A percentile compares a stretch with the other conserved stretches of the same genome.
Conservation (phyloP, 2,329 filamentous ascomycete genomes). For the Eutypella sp. region DNA sequence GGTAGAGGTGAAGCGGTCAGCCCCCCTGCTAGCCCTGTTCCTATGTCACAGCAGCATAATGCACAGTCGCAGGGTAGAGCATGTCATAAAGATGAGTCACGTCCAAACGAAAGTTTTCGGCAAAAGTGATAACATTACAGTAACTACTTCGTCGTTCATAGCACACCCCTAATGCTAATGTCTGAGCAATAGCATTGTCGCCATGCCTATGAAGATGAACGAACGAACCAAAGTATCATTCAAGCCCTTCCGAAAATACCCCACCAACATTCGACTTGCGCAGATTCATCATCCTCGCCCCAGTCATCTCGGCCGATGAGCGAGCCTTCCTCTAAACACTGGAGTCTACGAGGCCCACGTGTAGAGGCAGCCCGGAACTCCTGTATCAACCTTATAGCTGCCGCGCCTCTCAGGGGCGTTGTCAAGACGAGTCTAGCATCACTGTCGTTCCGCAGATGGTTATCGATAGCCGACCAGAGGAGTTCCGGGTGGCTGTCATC, state of each 20-base stretch:
- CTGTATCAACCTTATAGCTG: conserved; percentile 55
- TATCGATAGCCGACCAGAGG: conserved; percentile 63
- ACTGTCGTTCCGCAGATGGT: conserved; percentile 55
- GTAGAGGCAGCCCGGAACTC: conserved; percentile 60
- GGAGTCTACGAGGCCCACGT: conserved; percentile 39
- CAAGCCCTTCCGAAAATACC: conserved; percentile 46
- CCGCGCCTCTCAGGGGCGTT: conserved; percentile 71
- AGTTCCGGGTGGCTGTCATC: conserved; percentile 75
- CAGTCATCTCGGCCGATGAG: conserved; percentile 71
- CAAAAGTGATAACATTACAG: too few species aligned
- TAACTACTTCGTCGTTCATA: too few species aligned
- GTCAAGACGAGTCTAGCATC: conserved; percentile 70
- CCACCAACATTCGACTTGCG: conserved; percentile 62
- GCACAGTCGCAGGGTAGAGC: too few species aligned
- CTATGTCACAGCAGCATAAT: too few species aligned
- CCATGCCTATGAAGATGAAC: too few species aligned
- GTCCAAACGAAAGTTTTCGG: too few species aligned
- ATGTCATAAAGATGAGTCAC: too few species aligned
- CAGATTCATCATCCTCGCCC: conserved; percentile 47
- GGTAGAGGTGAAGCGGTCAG: too few species aligned
- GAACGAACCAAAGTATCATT: too few species aligned
- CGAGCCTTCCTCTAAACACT: conserved; percentile 54
- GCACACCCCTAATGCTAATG: neutral
- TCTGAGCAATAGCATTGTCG: too few species aligned
- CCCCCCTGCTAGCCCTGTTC: too few species aligned